Conservation (phyloP, 2,329 filamentous ascomycete genomes). For the Coniochaeta ligniaria region DNA sequence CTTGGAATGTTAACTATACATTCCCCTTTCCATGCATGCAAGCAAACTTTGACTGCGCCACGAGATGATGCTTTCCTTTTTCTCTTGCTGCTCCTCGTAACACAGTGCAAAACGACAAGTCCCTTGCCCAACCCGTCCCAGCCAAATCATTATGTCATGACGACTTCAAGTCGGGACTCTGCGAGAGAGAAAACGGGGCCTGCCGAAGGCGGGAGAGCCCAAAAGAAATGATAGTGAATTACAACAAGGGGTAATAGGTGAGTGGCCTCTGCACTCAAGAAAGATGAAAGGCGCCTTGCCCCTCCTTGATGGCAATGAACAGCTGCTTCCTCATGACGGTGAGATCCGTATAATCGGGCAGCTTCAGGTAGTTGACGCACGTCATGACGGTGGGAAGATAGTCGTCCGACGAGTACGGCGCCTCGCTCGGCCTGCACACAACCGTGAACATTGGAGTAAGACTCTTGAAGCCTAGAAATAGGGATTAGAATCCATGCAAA, state of each 20-base stretch:
- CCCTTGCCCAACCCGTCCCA: neutral
- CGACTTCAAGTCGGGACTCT: neutral
- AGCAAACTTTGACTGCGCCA: neutral
- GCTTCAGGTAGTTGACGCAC: slow-evolving; percentile 97
- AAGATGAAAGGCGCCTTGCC: slow-evolving; percentile 95
- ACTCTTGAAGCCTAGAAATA: slow-evolving; percentile 75
- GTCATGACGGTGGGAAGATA: slow-evolving; percentile 99
- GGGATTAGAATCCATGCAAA: neutral
- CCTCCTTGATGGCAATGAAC: slow-evolving; percentile 82
- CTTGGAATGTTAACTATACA: neutral
- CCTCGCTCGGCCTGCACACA: slow-evolving; percentile 96
- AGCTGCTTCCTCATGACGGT: slow-evolving; percentile 73
- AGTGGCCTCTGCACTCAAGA: slow-evolving; percentile 44
- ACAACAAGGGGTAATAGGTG: neutral
- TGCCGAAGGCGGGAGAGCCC: neutral
- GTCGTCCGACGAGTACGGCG: slow-evolving; percentile 88
- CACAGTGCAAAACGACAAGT: neutral
- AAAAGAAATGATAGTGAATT: neutral
- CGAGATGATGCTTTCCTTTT: neutral
- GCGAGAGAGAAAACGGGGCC: neutral
- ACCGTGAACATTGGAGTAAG: slow-evolving; percentile 98
- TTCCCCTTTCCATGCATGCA: neutral
- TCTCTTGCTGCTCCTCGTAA: neutral
- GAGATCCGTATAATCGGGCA: slow-evolving; percentile 84
- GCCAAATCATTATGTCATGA: neutral